phyloP scores from a whole-genome alignment of 1,284 basidiomycete genomes.

The Tilletia walkeri region DNA sequence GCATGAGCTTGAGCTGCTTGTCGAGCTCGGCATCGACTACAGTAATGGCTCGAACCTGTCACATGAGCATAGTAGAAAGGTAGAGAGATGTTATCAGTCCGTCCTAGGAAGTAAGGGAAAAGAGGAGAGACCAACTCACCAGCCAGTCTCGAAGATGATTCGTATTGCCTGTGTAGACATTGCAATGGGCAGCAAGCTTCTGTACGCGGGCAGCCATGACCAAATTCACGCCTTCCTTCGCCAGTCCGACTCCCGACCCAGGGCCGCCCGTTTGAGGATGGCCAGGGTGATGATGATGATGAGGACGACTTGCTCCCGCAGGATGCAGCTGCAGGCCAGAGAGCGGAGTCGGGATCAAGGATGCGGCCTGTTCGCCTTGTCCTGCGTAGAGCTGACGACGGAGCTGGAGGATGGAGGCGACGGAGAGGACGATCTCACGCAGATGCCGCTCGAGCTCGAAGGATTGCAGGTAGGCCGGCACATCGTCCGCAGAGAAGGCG shows the following conservation, averaged over 20 bases:
- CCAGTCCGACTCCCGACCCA: too few species aligned
- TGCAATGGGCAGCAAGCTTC: background rate
- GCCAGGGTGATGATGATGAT: background rate
- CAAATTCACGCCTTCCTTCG: background rate
- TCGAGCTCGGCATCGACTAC: background rate
- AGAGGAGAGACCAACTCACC: background rate
- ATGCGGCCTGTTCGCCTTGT: background rate
- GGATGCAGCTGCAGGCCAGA: background rate
- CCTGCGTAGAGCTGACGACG: background rate
- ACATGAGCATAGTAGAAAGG: background rate
- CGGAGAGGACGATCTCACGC: background rate
- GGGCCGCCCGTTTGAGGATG: background rate
- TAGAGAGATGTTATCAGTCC: background rate
- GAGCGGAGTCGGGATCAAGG: background rate
- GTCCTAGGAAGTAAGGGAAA: background rate
- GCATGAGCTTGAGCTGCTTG: background rate
- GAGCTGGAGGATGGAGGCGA: constrained; percentile 11
- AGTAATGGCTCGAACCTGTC: background rate
- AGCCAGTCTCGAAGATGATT: constrained; percentile 5
- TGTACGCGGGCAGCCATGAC: background rate
- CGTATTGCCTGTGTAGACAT: background rate
- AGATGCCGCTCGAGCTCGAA: constrained; percentile 13
- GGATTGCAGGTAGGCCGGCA: background rate
- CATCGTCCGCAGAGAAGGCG: too few species aligned
- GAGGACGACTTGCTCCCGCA: too few species aligned